A percentile compares a stretch with the other conserved stretches of the same genome.
phyloP scores from a whole-genome alignment of 371 early-diverging fungal genomes.

The Lichtheimia corymbifera region DNA sequence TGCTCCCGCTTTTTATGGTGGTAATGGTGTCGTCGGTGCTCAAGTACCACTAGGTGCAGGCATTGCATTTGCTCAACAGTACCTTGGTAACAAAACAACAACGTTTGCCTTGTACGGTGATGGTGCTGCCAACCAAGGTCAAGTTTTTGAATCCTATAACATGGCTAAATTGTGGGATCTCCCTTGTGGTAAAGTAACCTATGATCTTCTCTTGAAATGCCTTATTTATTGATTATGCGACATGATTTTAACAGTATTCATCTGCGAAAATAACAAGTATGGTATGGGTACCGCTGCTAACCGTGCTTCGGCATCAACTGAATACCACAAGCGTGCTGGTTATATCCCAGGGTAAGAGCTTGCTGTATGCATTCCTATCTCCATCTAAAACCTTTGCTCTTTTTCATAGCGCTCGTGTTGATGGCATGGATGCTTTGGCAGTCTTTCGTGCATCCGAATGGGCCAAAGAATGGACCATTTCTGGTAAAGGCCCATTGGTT shows the following conservation, averaged over 20 bases:
- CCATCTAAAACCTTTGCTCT: background rate
- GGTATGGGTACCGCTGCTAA: conserved; percentile 98
- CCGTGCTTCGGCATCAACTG: conserved; percentile 90
- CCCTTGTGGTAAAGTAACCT: conserved; percentile 60
- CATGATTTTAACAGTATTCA: conserved; percentile 64
- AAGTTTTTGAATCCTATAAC: conserved; percentile 99
- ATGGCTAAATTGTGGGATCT: conserved; percentile 99
- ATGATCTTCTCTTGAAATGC: background rate
- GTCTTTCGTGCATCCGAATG: conserved; percentile 84
- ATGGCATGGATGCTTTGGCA: conserved; percentile 96
- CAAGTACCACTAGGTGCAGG: conserved; percentile 99
- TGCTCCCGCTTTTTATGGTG: conserved; percentile 96
- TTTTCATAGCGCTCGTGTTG: conserved; percentile 47
- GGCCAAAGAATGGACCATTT: conserved; percentile 84
- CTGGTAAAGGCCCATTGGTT: conserved; percentile 93
- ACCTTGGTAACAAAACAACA: conserved; percentile 73
- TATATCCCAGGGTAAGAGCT: conserved; percentile 84
- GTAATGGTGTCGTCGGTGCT: conserved; percentile 99
- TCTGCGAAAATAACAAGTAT: conserved; percentile 99
- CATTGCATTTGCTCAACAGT: conserved; percentile 96
- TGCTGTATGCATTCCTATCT: background rate
- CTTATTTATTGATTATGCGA: background rate
- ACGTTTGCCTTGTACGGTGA: conserved; percentile 97
- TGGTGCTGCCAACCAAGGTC: conserved; percentile 99
- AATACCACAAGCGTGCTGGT: conserved; percentile 96